Percentiles rank a stretch among this genome's conserved stretches.
Evolutionary conservation across 2,329 filamentous ascomycete genomes (phyloP).

Genomic region (Clarireedia monteithiana): DNA sequence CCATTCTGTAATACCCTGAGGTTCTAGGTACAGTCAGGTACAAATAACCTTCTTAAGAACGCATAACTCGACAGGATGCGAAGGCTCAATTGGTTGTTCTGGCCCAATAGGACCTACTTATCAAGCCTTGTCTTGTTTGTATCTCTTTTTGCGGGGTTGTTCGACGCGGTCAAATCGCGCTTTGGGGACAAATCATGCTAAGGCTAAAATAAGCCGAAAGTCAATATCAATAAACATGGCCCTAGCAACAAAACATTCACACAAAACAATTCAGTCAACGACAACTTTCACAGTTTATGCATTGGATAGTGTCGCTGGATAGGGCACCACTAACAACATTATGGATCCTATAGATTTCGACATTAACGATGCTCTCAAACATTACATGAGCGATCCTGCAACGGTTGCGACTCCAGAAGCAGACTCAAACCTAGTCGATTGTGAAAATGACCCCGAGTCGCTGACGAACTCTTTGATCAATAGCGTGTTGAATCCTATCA

Average conservation of each 20-base stretch:
- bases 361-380: constrained; percentile 92
- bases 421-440: constrained; percentile 74
- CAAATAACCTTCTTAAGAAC: constrained; percentile 4
- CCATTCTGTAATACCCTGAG: constrained; percentile 14
- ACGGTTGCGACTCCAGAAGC: constrained; percentile 81
- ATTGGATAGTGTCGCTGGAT: not conserved
- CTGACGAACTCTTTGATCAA: constrained; percentile 70
- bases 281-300: constrained; percentile 2
- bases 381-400: constrained; percentile 89
- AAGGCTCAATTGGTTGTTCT: not conserved
- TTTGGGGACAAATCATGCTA: not conserved
- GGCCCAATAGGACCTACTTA: not conserved
- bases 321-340: constrained; percentile 11
- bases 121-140: not conserved
- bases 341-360: constrained; percentile 83
- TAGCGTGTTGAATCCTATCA: constrained; percentile 79
- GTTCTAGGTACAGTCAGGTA: not conserved
- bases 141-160: constrained; percentile 5
- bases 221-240: constrained; percentile 10
- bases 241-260: constrained; percentile 5
- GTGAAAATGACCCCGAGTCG: constrained; percentile 83
- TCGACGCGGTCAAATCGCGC: constrained; percentile 7
- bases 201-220: not conserved
- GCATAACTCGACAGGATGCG: not conserved
- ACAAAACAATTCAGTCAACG: not conserved